A percentile compares a stretch with the other conserved stretches of the same genome.
phyloP scores from a whole-genome alignment of 805 yeast genomes.

The Starmerella vitae region DNA sequence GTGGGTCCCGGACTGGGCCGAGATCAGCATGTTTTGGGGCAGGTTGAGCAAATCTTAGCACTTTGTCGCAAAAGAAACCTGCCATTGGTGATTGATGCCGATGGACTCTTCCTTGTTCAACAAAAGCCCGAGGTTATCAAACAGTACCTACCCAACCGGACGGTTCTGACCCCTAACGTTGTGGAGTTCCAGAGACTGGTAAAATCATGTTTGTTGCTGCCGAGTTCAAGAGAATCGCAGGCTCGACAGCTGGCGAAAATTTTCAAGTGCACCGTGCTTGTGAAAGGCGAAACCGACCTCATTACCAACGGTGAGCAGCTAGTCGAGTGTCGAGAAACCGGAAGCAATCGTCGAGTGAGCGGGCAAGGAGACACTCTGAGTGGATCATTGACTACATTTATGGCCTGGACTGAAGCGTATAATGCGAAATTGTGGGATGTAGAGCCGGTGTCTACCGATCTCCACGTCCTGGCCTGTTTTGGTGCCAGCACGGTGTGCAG shows the following conservation, averaged over 20 bases:
- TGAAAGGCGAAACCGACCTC: constrained; percentile 59
- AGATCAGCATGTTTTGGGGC: constrained; percentile 50
- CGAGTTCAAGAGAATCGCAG: constrained; percentile 15
- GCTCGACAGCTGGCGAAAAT: constrained; percentile 36
- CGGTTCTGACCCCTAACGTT: constrained; percentile 78
- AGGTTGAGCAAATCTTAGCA: constrained; percentile 43
- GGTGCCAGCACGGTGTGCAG: constrained; percentile 63
- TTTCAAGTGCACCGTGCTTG: constrained; percentile 49
- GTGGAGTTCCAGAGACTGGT: constrained; percentile 65
- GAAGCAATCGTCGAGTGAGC: constrained; percentile 73
- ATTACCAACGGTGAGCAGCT: constrained; percentile 40
- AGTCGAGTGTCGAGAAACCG: constrained; percentile 37
- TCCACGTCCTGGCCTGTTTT: constrained; percentile 42
- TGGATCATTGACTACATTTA: constrained; percentile 69
- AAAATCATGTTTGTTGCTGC: constrained; percentile 31
- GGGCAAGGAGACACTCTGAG: constrained; percentile 94
- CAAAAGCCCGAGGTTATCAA: constrained; percentile 33
- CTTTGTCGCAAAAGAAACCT: constrained; percentile 42
- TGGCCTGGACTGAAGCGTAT: constrained; percentile 67
- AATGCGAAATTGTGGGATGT: constrained; percentile 46
- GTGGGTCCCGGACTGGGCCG: constrained; percentile 94
- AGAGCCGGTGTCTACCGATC: constrained; percentile 21
- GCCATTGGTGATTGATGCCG: constrained; percentile 84
- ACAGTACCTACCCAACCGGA: constrained; percentile 40
- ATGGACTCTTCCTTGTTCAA: constrained; percentile 59